These are phyloP conservation scores for Arthrobotrys sphaeroides DNA, from an alignment of 2,329 filamentous ascomycete species.

Conservation along the genomic window DNA sequence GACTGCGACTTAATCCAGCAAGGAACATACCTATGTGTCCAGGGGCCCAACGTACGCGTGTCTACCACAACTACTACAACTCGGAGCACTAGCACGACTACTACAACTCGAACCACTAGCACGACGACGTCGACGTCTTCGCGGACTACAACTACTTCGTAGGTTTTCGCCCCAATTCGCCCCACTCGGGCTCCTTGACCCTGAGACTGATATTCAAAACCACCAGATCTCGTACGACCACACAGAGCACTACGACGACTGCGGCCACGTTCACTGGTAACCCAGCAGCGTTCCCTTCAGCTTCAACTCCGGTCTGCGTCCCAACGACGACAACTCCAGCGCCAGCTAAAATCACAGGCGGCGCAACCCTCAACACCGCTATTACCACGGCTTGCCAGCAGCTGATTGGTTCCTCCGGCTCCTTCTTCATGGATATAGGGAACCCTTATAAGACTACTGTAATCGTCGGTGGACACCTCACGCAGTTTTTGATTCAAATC, in stretches of 20 bases:
- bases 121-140: neutral
- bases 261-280: neutral
- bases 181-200: no score
- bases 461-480: neutral
- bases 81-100: neutral
- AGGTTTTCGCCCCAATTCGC: no score
- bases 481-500: conserved; percentile 12
- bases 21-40: conserved; percentile 7
- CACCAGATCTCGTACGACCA: neutral
- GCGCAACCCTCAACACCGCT: neutral
- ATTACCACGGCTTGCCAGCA: conserved; percentile 9
- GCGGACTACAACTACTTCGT: no score
- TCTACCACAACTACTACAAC: neutral
- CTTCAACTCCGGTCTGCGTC: neutral
- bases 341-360: neutral
- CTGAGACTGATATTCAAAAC: neutral
- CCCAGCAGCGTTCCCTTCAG: conserved; percentile 2
- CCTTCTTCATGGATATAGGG: conserved; percentile 2
- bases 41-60: no score
- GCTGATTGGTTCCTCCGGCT: neutral
- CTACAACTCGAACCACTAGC: neutral
- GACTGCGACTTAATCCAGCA: neutral
- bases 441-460: conserved; percentile 4
- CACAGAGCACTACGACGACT: neutral
- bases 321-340: neutral